These are phyloP conservation scores for Bathelium albidoporum DNA, from an alignment of 495 filamentous ascomycete species.

Conservation along the genomic window DNA sequence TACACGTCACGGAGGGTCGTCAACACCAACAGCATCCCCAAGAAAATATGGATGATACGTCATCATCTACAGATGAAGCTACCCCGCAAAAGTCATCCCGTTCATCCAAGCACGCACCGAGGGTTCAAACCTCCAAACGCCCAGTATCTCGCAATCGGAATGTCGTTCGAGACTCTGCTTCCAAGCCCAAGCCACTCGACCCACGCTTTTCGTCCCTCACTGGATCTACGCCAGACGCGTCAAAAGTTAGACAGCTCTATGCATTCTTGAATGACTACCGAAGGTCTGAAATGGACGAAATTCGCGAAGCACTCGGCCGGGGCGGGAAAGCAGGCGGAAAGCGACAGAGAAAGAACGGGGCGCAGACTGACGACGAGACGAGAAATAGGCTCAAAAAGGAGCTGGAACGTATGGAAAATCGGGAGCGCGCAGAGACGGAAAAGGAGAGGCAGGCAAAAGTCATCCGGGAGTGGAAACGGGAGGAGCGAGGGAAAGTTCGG, in stretches of 20 bases:
- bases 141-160: slow-evolving; percentile 70
- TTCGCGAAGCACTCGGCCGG: slow-evolving; percentile 37
- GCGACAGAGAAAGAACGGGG: slow-evolving; percentile 25
- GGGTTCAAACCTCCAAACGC: slow-evolving; percentile 66
- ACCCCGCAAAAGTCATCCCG: slow-evolving; percentile 31
- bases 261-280: slow-evolving; percentile 79
- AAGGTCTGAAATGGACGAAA: slow-evolving; percentile 60
- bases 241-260: slow-evolving; percentile 46
- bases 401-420: slow-evolving; percentile 42
- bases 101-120: slow-evolving; percentile 77
- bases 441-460: slow-evolving; percentile 59
- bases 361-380: not conserved
- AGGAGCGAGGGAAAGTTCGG: slow-evolving; percentile 71
- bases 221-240: slow-evolving; percentile 41
- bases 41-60: slow-evolving; percentile 27
- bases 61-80: slow-evolving; percentile 19
- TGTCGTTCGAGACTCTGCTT: slow-evolving; percentile 41
- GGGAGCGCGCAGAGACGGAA: slow-evolving; percentile 53
- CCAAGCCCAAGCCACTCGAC: slow-evolving; percentile 54
- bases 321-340: slow-evolving; percentile 55
- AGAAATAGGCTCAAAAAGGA: slow-evolving; percentile 24
- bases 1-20: not conserved
- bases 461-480: slow-evolving; percentile 58
- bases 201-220: slow-evolving; percentile 70
- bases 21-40: slow-evolving; percentile 3